Evolutionary conservation across 345 rosid species (phyloP).

Genomic region (Populus tremula): DNA sequence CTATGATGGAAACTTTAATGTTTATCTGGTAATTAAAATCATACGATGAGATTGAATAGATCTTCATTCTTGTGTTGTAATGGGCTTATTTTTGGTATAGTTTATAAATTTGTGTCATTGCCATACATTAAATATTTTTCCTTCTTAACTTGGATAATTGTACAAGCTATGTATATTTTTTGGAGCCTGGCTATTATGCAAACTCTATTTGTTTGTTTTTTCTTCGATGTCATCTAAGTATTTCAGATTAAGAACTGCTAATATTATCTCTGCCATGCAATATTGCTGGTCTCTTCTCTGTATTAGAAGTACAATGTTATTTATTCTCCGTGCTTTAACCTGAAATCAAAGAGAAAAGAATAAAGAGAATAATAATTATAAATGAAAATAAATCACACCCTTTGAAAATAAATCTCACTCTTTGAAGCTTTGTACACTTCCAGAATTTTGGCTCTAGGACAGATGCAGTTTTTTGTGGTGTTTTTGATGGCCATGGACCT

Average conservation of each 20-base stretch:
- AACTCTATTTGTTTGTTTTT: background rate
- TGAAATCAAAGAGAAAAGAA: background rate
- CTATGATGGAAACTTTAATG: background rate
- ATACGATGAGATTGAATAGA: background rate
- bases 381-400: background rate
- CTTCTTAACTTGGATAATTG: background rate
- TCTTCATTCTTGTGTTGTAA: background rate
- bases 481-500: conserved; percentile 99
- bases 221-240: background rate
- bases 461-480: conserved; percentile 90
- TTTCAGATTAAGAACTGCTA: background rate
- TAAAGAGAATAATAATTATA: background rate
- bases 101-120: background rate
- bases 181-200: background rate
- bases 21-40: background rate
- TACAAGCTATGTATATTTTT: background rate
- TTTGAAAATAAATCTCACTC: background rate
- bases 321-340: background rate
- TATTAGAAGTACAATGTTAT: background rate
- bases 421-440: conserved; percentile 2
- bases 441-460: conserved; percentile 83
- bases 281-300: background rate
- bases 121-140: background rate
- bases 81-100: background rate
- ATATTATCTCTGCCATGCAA: background rate